These are phyloP conservation scores for Epichloe sp. DNA, from an alignment of 2,329 filamentous ascomycete genomes.

Conservation along the genomic window DNA sequence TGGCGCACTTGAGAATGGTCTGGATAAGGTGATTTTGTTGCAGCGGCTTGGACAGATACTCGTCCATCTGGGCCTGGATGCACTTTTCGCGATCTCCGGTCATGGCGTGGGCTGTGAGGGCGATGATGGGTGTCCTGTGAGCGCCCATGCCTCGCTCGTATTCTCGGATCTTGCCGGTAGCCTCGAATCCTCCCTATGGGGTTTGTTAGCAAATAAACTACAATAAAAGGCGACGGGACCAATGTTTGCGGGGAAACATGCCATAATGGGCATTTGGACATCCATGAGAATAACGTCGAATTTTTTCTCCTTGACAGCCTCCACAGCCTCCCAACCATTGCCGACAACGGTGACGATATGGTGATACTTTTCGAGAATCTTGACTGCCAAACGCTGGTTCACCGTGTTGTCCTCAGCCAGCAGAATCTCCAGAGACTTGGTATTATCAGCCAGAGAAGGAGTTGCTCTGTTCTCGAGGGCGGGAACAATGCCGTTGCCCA, in stretches of 20 bases:
- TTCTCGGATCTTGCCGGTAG: conserved; percentile 89
- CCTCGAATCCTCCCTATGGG: conserved; percentile 81
- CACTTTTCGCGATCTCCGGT: conserved; percentile 96
- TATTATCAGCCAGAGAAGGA: conserved; percentile 83
- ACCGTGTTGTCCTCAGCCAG: conserved; percentile 95
- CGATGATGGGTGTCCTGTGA: conserved; percentile 86
- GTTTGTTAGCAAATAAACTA: conserved; percentile 20
- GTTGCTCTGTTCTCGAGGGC: conserved; percentile 88
- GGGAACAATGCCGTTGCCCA: conserved; percentile 92
- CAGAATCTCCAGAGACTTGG: conserved; percentile 88
- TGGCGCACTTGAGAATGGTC: conserved; percentile 93
- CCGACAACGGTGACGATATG: conserved; percentile 85
- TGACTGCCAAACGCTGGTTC: conserved; percentile 90
- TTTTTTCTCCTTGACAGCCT: conserved; percentile 80
- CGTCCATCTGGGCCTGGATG: conserved; percentile 97
- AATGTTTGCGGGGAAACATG: conserved; percentile 18
- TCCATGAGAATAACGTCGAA: conserved; percentile 99
- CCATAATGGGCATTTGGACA: conserved; percentile 99
- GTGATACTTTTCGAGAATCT: conserved; percentile 95
- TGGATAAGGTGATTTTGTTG: conserved; percentile 97
- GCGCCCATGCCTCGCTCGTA: conserved; percentile 75
- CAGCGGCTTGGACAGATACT: conserved; percentile 91
- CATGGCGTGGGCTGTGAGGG: conserved; percentile 95
- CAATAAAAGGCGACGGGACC: background rate
- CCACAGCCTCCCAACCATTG: conserved; percentile 86